Percentiles rank a stretch among this genome's conserved stretches.
phyloP scores from a whole-genome alignment of 169 alveolate species.

The Eimeria falciformis region DNA sequence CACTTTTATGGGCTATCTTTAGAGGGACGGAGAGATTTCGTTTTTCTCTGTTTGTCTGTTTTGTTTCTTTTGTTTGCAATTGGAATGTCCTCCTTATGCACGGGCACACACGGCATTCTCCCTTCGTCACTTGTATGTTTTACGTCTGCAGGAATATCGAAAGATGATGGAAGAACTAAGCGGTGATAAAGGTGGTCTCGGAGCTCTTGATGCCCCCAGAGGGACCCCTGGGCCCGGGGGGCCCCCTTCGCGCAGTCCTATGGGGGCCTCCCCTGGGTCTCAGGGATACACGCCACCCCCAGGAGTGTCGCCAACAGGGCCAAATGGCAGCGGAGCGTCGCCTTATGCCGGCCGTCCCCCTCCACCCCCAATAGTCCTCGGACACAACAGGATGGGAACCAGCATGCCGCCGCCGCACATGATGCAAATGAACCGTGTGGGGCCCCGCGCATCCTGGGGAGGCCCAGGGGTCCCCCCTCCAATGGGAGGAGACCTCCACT shows the following conservation, averaged over 20 bases:
- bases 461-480: background rate
- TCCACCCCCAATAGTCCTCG: slow-evolving; percentile 1
- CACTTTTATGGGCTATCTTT: background rate
- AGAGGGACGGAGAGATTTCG: background rate
- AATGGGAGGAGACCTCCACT: slow-evolving; percentile 4
- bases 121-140: background rate
- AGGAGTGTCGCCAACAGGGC: background rate
- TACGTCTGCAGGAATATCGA: slow-evolving; percentile 60
- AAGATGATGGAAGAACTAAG: slow-evolving; percentile 75
- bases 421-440: slow-evolving; percentile 11
- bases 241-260: slow-evolving; percentile 15
- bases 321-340: background rate
- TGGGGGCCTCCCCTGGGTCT: slow-evolving; percentile 18
- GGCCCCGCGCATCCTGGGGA: slow-evolving; percentile 3
- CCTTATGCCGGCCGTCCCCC: background rate
- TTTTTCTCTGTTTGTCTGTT: background rate
- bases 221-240: background rate
- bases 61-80: background rate
- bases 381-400: background rate
- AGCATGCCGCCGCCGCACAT: background rate
- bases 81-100: background rate
- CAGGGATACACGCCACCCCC: slow-evolving; percentile 30
- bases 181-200: slow-evolving; percentile 43
- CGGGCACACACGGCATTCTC: background rate
- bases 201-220: slow-evolving; percentile 30